These are phyloP conservation scores for Termitomyces sp. DNA, from an alignment of 768 basidiomycete genomes.

Conservation along the genomic window DNA sequence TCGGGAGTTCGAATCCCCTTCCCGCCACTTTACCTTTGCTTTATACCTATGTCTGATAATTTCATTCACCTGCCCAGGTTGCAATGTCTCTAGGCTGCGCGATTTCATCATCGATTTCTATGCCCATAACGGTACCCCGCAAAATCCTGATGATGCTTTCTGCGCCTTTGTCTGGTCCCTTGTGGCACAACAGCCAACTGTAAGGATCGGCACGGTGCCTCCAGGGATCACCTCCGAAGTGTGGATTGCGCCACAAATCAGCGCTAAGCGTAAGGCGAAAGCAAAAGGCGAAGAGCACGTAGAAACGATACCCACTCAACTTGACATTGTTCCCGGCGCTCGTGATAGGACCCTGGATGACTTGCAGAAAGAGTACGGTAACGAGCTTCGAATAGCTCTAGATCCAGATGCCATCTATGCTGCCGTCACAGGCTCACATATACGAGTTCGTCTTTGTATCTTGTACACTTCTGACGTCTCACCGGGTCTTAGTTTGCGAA, in stretches of 20 bases:
- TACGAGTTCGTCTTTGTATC: constrained; percentile 49
- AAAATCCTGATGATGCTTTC: constrained; percentile 72
- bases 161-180: constrained; percentile 81
- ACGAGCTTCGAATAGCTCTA: constrained; percentile 67
- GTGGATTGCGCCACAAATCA: constrained; percentile 73
- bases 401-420: constrained; percentile 72
- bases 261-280: constrained; percentile 62
- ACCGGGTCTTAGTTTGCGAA: constrained; percentile 56
- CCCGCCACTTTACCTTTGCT: constrained; percentile 17
- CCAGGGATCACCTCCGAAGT: constrained; percentile 60
- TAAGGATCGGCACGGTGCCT: constrained; percentile 72
- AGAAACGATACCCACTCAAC: constrained; percentile 38
- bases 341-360: constrained; percentile 52
- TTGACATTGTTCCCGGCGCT: constrained; percentile 56
- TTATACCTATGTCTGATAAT: constrained; percentile 12
- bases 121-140: constrained; percentile 33
- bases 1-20: constrained; percentile 43
- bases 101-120: constrained; percentile 73
- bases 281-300: constrained; percentile 48
- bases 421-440: constrained; percentile 84
- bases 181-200: constrained; percentile 69
- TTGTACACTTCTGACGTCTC: background rate
- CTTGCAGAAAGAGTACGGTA: constrained; percentile 55
- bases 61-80: constrained; percentile 47
- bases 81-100: constrained; percentile 64